Base-by-base conservation (phyloP, 176 grass and related monocot species). In the Eremochloa ophiuroides region DNA sequence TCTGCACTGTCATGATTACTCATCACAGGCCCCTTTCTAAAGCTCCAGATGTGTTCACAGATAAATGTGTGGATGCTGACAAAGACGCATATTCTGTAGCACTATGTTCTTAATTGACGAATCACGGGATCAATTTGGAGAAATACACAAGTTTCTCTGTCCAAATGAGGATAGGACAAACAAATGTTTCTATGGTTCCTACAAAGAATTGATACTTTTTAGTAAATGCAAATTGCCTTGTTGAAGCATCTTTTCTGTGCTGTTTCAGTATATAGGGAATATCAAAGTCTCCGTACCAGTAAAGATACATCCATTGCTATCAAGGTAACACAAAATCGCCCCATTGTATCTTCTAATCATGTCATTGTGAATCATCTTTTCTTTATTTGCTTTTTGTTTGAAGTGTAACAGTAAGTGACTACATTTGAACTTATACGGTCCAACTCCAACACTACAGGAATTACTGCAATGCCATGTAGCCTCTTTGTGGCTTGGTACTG, bases 181-280 rank as follows among this genome's bases (percentile, higher is more conserved):
- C 4, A 38, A 7, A 66, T 66, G 43, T 46, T 66, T 50, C 7
- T 37, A 79, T 79, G 20, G 67, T 79, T 79, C 20, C 77, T 2
- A 31, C 33, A 80, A 44, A 15, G 11, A 59, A 26, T 46, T 66
- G 14, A 58, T 66, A 41, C 68, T 66, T 48, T 25, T 59, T 26
- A 59, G 9, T 46, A 80, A 30, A 29, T 69, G 70, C 41, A 38
- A 66, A 60, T 31, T 68, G 8, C 42, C 35, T 66, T 78, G n/a
- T 75, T 22, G 43, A 20, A 10, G 56, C 66, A 65, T 56, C 22
- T 46, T 69, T 82, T 75, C 12, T 35, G 23, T 83, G 27, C 31
- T 60, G 20, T 41, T 73, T 58, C 22, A 59, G 73, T 83, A 64
- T 64, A 87, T 87, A 56, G 13, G 34, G 22, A 77, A 20, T 39